Base-by-base conservation (phyloP, 78 protist genomes). In the Bigelowiella natans region DNA sequence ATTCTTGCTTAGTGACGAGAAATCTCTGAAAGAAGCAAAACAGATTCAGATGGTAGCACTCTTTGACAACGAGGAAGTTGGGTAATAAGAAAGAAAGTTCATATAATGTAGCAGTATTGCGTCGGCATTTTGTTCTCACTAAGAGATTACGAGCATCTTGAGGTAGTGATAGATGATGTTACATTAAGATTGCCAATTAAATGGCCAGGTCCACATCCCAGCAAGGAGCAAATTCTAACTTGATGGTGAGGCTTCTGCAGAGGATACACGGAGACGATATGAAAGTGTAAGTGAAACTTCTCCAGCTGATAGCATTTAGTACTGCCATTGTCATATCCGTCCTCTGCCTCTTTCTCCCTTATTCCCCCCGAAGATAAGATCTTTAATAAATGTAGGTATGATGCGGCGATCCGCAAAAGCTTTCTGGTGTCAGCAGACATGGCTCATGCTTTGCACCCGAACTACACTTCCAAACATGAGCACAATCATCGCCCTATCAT, bases 371-470 rank as follows among this genome's bases (percentile, higher is more conserved):
- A n/a, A n/a, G n/a, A n/a, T n/a, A n/a, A n/a, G n/a, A n/a, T n/a
- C n/a, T n/a, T n/a, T n/a, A n/a, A n/a, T 51, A 26, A 51, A 51
- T 51, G 73, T 18, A 51, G 73, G 7, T 51, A 51, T 18, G 73
- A 51, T 83, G 2, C 83, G 7, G 89, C 89, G 11, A 7, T 87
- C 7, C 89, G 64, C 36, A 93, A 91, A n/a, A 89, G 94, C 31
- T 89, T 97, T 82, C 36, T 95, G 36, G 18, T 97, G 40, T 94
- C 97, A 2, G 96, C 96, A 34, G 99, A 97, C 85, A 95, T 94
- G 94, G 99, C 97, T 0, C 99, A 97, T 37, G 99, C 98, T 2
- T 92, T 97, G 0, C 98, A 97, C 91, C 98, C 11, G 83, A 87
- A 87, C 89, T 87, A 87, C 64, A 38, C 89, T 37, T 3, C 18